phyloP scores from a whole-genome alignment of 768 basidiomycete species.

The Termitomyces sp. region DNA sequence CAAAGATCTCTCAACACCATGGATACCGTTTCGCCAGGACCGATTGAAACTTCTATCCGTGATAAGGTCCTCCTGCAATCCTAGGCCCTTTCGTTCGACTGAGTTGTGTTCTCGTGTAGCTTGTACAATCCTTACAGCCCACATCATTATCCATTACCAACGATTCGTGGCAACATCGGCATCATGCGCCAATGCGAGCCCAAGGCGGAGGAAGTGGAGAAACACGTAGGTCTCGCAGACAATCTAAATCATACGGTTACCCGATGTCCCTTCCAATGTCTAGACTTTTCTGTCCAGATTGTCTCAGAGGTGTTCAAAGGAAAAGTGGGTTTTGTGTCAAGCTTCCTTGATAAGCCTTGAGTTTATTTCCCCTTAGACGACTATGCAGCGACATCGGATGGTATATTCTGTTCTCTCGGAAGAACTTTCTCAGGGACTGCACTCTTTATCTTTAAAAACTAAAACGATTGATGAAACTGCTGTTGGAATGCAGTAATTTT shows the following conservation, averaged over 20 bases:
- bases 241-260: too few species aligned
- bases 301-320: constrained; percentile 71
- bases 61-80: constrained; percentile 44
- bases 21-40: constrained; percentile 33
- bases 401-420: constrained; percentile 70
- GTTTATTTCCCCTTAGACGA: constrained; percentile 40
- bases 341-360: background rate
- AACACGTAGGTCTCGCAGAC: constrained; percentile 60
- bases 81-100: constrained; percentile 15
- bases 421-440: constrained; percentile 68
- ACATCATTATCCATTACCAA: constrained; percentile 65
- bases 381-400: constrained; percentile 80
- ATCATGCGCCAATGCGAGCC: constrained; percentile 79
- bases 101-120: constrained; percentile 35
- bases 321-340: constrained; percentile 48
- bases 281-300: constrained; percentile 77
- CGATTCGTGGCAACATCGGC: constrained; percentile 82
- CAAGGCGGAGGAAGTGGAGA: constrained; percentile 67
- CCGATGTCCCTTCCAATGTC: constrained; percentile 9
- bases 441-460: constrained; percentile 74
- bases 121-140: constrained; percentile 60
- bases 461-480: constrained; percentile 56
- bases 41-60: constrained; percentile 57
- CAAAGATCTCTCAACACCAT: constrained; percentile 15
- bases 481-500: constrained; percentile 1